A percentile compares a stretch with the other conserved stretches of the same genome.
phyloP scores from a whole-genome alignment of 2,329 filamentous ascomycete species.

The Diaporthe humulicola region DNA sequence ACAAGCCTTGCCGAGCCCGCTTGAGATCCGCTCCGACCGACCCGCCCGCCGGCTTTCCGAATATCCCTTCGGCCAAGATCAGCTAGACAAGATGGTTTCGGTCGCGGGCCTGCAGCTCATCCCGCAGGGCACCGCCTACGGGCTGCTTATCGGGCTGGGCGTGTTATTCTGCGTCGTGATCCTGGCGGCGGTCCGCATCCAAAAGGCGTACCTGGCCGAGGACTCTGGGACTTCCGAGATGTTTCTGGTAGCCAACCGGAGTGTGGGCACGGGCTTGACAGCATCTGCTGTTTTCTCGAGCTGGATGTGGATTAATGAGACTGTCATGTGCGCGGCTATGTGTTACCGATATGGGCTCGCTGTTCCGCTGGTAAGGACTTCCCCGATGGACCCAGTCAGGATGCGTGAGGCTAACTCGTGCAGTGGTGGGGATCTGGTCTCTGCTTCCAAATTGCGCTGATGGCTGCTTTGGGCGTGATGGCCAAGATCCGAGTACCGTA shows the following conservation, averaged over 20 bases:
- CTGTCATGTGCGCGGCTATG: slow-evolving; percentile 52
- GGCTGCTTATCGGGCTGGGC: slow-evolving; percentile 61
- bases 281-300: slow-evolving; percentile 50
- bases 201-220: slow-evolving; percentile 57
- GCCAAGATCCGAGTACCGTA: slow-evolving; percentile 63
- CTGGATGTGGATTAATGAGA: slow-evolving; percentile 60
- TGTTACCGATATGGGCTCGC: slow-evolving; percentile 48
- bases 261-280: slow-evolving; percentile 48
- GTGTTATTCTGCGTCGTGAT: slow-evolving; percentile 62
- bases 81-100: not conserved
- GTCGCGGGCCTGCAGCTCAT: slow-evolving; percentile 40
- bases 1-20: slow-evolving; percentile 11
- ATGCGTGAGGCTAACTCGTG: slow-evolving; percentile 42
- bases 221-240: slow-evolving; percentile 59
- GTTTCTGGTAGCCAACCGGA: slow-evolving; percentile 54
- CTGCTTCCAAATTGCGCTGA: slow-evolving; percentile 61
- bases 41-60: not conserved
- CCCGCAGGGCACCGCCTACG: slow-evolving; percentile 55
- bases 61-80: not conserved
- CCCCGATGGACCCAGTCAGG: rapidly evolving
- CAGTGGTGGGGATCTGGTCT: slow-evolving; percentile 50
- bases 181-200: slow-evolving; percentile 58
- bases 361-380: slow-evolving; percentile 41
- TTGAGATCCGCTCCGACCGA: not conserved
- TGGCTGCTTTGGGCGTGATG: slow-evolving; percentile 62